Conservation (phyloP, 1,284 basidiomycete genomes). For the Fomitiporia mediterranea region DNA sequence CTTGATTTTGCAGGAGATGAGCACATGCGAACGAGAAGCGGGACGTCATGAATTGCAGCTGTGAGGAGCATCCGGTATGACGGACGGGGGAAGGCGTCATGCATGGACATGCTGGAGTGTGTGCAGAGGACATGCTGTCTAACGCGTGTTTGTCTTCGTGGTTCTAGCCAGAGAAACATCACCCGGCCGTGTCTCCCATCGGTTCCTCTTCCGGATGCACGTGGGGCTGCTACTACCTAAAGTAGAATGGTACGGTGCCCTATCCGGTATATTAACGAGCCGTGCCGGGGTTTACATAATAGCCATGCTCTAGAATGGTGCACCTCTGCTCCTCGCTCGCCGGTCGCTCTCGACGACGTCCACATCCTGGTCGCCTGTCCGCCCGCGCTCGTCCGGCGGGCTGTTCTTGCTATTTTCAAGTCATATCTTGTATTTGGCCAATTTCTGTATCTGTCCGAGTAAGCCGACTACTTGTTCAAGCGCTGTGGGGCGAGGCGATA, state of each 20-base stretch:
- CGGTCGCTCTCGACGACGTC: conserved; percentile 6
- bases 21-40: neutral
- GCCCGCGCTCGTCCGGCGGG: neutral
- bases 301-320: neutral
- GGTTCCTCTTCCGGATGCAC: neutral
- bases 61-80: too few species aligned
- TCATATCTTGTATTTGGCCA: neutral
- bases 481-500: neutral
- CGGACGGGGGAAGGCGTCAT: neutral
- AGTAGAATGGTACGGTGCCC: neutral
- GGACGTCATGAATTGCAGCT: neutral
- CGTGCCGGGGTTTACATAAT: conserved; percentile 1
- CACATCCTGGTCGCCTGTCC: conserved; percentile 7
- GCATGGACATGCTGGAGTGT: neutral
- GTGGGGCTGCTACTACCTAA: neutral
- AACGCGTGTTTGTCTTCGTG: conserved; percentile 1
- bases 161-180: neutral
- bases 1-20: neutral
- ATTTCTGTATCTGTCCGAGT: neutral
- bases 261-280: neutral
- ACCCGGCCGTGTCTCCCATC: neutral
- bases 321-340: conserved; percentile 1
- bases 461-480: neutral
- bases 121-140: neutral
- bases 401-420: neutral